Evolutionary conservation across 1,139 yeast species (phyloP), one percentile per base, ranked within the genome.

Genomic region (Barnettozyma hawaiiensis): DNA sequence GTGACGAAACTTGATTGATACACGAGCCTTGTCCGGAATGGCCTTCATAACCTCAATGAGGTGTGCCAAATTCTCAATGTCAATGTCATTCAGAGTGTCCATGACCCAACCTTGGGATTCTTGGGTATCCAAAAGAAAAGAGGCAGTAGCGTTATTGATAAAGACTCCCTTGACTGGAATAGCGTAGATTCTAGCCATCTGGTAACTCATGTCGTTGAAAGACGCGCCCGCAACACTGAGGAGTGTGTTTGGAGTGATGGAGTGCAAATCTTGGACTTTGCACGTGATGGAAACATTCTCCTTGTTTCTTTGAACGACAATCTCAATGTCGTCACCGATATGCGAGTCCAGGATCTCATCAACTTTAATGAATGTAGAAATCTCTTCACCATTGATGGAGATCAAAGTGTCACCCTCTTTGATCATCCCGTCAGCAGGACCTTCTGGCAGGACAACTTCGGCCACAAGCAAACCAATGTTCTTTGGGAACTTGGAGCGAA

Each of bases 401-500:
- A 90, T 73, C 46, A 90, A 68, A 32, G 85, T 79, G 59, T 90
- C 97, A 45, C 97, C 97, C 66, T 87, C 96, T 56, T 81, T 77
- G 23, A 90, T 73, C 29, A 71, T 63, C 0, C 71, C 74, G 56
- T 83, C 85, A 1, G 90, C 90, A 2, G 96, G 97, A 0, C 97
- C 97, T 52, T 82, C 81, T 2, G 95, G 95, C 42, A 90, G 66
- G 2, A 89, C 79, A 10, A 87, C 74, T 48, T 85, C 89, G 1
- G 95, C 96, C 1, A 87, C 95, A 34, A 90, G 69, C 49, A 89
- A 67, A 18, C 97, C 97, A 45, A 85, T 86, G 39, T 80, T 75
- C 43, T 73, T 76, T 2, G 96, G 96, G 60, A 84, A 85, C 40
- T 66, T 61, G 41, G 71, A 65, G 59, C 97, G 76, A 37, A 92